Conservation (phyloP, 1,284 basidiomycete species). For the Gomphus bonarii region DNA sequence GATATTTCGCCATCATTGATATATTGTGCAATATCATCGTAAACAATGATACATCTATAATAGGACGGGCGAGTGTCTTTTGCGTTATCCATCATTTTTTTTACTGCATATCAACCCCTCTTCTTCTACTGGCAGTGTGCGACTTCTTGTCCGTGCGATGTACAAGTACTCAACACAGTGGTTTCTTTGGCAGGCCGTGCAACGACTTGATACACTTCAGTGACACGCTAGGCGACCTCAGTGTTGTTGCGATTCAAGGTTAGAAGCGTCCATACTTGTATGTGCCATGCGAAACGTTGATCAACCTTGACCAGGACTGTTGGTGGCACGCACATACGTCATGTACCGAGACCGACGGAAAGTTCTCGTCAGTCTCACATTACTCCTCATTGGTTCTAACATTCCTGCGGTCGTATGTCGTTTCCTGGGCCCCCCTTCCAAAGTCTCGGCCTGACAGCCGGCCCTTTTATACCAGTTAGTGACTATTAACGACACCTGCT, state of each 20-base stretch:
- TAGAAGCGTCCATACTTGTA: neutral
- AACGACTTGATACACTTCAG: neutral
- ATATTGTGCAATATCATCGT: neutral
- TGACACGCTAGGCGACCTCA: neutral
- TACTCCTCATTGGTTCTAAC: neutral
- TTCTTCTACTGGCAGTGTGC: neutral
- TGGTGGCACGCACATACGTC: neutral
- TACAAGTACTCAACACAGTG: neutral
- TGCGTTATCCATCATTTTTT: neutral
- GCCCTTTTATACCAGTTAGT: neutral
- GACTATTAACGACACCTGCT: neutral
- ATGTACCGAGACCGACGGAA: neutral
- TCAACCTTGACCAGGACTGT: neutral
- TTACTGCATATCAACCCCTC: neutral
- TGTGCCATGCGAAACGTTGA: neutral
- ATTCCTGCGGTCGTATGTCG: neutral
- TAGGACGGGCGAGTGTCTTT: neutral
- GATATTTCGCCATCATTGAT: neutral
- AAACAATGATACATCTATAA: neutral
- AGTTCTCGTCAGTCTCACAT: neutral
- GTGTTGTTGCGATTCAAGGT: neutral
- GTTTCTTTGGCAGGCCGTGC: neutral
- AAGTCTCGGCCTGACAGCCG: neutral
- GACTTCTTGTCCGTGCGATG: neutral
- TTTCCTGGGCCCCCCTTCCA: neutral